Evolutionary conservation across 2,329 filamentous ascomycete genomes (phyloP).

Genomic region (Exophiala dermatitidis): DNA sequence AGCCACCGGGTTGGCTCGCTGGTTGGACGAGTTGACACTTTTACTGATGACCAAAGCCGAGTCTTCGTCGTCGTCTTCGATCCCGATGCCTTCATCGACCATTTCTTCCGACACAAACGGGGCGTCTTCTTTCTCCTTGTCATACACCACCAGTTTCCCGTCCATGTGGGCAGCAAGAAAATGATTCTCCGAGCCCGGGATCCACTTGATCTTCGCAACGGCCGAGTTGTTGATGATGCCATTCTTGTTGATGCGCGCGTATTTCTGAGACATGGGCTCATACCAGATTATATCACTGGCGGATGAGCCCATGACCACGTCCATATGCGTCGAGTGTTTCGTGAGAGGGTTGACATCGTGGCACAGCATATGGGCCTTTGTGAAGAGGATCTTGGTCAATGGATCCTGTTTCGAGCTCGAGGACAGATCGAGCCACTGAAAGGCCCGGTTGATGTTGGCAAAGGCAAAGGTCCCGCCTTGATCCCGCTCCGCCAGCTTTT

Average conservation of each 20-base stretch:
- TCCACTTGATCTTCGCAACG: conserved; percentile 82
- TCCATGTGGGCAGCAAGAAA: conserved; percentile 92
- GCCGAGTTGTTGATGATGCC: conserved; percentile 81
- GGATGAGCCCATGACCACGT: conserved; percentile 91
- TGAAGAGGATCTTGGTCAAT: conserved; percentile 91
- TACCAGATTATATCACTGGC: conserved; percentile 98
- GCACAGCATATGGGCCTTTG: conserved; percentile 88
- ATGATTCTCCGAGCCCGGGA: conserved; percentile 85
- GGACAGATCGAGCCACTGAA: conserved; percentile 90
- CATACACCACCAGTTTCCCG: conserved; percentile 83
- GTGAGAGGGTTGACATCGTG: conserved; percentile 85
- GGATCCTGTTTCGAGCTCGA: conserved; percentile 68
- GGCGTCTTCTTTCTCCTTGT: conserved; percentile 92
- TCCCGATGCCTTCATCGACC: conserved; percentile 30
- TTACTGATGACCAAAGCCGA: conserved; percentile 66
- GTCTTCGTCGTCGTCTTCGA: conserved; percentile 29
- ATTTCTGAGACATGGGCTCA: conserved; percentile 92
- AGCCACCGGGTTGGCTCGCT: conserved; percentile 86
- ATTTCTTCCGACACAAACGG: conserved; percentile 66
- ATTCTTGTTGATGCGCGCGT: conserved; percentile 93
- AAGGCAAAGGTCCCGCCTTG: conserved; percentile 80
- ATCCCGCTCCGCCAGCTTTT: conserved; percentile 70
- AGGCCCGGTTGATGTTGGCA: conserved; percentile 89
- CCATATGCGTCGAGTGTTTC: conserved; percentile 71
- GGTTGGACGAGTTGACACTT: conserved; percentile 87